Evolutionary conservation across 805 yeast genomes (phyloP).

Genomic region (Candida jianshihensis): DNA sequence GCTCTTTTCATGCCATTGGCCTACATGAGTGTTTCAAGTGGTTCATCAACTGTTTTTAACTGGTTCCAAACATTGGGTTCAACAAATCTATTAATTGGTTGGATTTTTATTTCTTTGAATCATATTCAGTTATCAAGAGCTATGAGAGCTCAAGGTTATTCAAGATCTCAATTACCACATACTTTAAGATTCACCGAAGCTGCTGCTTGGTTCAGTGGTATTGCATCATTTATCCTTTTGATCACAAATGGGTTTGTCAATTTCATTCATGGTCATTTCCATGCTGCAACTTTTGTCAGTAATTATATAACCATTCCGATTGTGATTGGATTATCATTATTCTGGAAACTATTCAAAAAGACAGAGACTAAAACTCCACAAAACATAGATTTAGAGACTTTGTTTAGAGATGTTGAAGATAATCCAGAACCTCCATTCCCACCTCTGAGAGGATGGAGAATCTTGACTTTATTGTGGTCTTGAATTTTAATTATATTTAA

Average conservation of each 20-base stretch:
- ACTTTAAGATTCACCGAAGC: constrained; percentile 16
- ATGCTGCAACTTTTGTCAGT: neutral
- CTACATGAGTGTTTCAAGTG: constrained; percentile 22
- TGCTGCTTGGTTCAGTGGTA: constrained; percentile 23
- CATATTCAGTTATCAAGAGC: constrained; percentile 27
- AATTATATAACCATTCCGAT: constrained; percentile 12
- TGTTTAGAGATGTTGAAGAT: constrained; percentile 19
- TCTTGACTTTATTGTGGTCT: constrained; percentile 1
- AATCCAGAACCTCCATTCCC: constrained; percentile 15
- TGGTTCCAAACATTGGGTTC: constrained; percentile 30
- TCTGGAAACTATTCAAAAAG: constrained; percentile 25
- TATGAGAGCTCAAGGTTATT: constrained; percentile 33
- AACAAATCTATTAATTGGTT: constrained; percentile 23
- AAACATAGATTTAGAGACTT: constrained; percentile 31
- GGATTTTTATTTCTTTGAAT: constrained; percentile 25
- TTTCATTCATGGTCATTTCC: constrained; percentile 24
- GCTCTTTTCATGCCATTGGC: constrained; percentile 28
- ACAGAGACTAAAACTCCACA: constrained; percentile 24
- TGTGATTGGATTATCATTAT: constrained; percentile 16
- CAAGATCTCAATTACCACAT: constrained; percentile 25
- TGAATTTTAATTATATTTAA: neutral
- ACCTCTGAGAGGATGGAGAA: constrained; percentile 1
- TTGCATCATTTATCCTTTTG: constrained; percentile 18
- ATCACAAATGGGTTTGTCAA: constrained; percentile 26
- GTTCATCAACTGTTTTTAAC: constrained; percentile 24